Evolutionary conservation across 225 moss, liverwort and hornwort species (phyloP).

Genomic region (Pleurozium schreberi): DNA sequence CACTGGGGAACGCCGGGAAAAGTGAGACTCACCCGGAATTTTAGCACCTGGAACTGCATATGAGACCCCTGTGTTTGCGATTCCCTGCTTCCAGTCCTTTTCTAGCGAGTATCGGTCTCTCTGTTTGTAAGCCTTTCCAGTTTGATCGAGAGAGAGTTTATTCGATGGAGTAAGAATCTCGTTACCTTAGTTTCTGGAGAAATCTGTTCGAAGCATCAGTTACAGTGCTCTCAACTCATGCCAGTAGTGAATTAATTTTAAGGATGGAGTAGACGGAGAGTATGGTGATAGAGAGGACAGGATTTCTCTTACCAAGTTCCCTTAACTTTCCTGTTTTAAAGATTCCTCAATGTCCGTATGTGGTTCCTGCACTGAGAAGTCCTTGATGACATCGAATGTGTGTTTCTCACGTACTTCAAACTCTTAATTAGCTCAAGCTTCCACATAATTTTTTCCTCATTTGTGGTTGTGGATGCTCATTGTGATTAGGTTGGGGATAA

Average conservation of each 20-base stretch:
- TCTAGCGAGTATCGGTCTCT: not conserved
- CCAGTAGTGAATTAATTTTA: not conserved
- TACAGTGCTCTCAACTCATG: not conserved
- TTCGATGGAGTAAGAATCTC: not conserved
- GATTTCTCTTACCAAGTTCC: not conserved
- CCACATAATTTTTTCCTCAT: too few relatives aligned
- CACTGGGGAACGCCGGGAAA: too few relatives aligned
- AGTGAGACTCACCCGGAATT: too few relatives aligned
- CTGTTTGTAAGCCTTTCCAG: not conserved
- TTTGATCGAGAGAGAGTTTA: not conserved
- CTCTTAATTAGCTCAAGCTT: not conserved
- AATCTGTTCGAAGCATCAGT: not conserved
- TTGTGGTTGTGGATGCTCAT: not conserved
- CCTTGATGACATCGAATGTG: slow-evolving; percentile 48
- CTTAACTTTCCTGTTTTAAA: not conserved
- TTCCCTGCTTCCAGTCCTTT: not conserved
- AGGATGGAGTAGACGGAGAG: not conserved
- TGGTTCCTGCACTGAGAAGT: slow-evolving; percentile 30
- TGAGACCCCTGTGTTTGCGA: too few relatives aligned
- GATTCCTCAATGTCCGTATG: not conserved
- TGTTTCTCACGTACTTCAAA: slow-evolving; percentile 18
- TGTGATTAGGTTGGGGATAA: not conserved
- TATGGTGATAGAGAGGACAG: not conserved
- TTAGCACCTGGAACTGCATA: too few relatives aligned
- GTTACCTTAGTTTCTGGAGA: not conserved